Conservation (phyloP, 2,329 filamentous ascomycete species). For the Emergomyces pasteurianus region DNA sequence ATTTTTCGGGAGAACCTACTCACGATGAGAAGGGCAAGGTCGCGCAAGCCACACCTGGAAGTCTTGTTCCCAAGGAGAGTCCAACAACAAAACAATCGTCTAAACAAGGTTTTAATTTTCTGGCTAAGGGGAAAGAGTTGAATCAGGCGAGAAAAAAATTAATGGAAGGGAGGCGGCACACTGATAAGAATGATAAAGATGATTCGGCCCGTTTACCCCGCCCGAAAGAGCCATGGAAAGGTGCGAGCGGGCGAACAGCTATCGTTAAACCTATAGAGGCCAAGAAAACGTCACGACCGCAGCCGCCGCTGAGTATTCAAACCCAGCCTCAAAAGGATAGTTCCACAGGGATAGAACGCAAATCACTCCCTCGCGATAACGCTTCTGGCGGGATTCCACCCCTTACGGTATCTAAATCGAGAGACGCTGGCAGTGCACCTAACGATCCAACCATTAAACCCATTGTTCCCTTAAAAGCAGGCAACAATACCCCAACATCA, state of each 20-base stretch:
- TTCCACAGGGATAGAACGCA: neutral
- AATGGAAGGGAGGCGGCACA: slow-evolving; percentile 15
- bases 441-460: slow-evolving; percentile 26
- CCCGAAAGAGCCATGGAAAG: slow-evolving; percentile 50
- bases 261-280: slow-evolving; percentile 55
- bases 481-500: slow-evolving; percentile 22
- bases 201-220: slow-evolving; percentile 38
- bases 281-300: slow-evolving; percentile 47
- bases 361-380: neutral
- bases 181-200: slow-evolving; percentile 23
- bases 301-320: slow-evolving; percentile 39
- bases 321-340: neutral
- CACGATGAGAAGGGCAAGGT: slow-evolving; percentile 44
- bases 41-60: slow-evolving; percentile 45
- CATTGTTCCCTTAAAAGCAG: slow-evolving; percentile 31
- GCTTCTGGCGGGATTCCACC: neutral
- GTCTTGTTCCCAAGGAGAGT: slow-evolving; percentile 15
- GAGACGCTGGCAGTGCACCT: neutral
- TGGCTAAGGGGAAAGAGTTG: slow-evolving; percentile 26
- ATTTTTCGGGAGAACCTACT: slow-evolving; percentile 54
- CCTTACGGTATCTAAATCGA: slow-evolving; percentile 12
- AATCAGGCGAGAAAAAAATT: slow-evolving; percentile 25
- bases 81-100: slow-evolving; percentile 16
- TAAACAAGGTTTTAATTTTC: slow-evolving; percentile 18
- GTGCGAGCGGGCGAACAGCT: slow-evolving; percentile 55